Evolutionary conservation across 2,329 filamentous ascomycete genomes (phyloP), one percentile per base, ranked within the genome.

Genomic region (Colletotrichum neosansevieriae): DNA sequence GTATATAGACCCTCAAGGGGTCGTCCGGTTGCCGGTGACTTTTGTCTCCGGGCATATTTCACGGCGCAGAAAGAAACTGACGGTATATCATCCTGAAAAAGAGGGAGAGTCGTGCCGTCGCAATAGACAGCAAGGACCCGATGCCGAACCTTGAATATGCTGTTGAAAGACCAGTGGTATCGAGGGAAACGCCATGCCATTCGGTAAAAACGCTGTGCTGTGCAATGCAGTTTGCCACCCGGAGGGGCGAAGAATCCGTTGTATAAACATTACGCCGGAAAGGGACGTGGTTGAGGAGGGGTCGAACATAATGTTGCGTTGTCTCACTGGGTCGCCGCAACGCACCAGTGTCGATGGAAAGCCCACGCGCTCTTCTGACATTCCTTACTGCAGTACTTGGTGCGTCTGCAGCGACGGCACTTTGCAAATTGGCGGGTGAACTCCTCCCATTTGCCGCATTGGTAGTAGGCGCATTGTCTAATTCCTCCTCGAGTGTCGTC

Each of bases 301-400:
- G 32, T 61, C 29, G 53, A 68, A 58, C 70, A 74, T 72, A 64
- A 69, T 69, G 67, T 67, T 21, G 44, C 53, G 53, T 56, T 24
- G 32, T 34, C 63, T 79, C 78, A 87, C 80, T 86, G 84, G 38
- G 86, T 83, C 57, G 92, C 92, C 68, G 91, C 91, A 67, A 96
- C 91, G 79, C 96, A 99, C 96, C 96, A 99, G 82, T 98, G 97
- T 70, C 96, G 91, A 79, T 99, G 96, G 81, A 94, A 98, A 32
- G 96, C 94, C 96, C 96, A 99, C 10, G 96, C 97, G 74, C 93
- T 97, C 85, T 98, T 98, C 82, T 99, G 96, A 81, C 96, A 99
- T 80, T 99, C 96, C 81, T 99, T 99, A 87, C 94, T 98, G 89
- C 96, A 99, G 83, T 98, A 98, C 80, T 99, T 99, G 70, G 96